These are phyloP conservation scores for Arabis alpina DNA, from an alignment of 345 rosid genomes.

Conservation along the genomic window DNA sequence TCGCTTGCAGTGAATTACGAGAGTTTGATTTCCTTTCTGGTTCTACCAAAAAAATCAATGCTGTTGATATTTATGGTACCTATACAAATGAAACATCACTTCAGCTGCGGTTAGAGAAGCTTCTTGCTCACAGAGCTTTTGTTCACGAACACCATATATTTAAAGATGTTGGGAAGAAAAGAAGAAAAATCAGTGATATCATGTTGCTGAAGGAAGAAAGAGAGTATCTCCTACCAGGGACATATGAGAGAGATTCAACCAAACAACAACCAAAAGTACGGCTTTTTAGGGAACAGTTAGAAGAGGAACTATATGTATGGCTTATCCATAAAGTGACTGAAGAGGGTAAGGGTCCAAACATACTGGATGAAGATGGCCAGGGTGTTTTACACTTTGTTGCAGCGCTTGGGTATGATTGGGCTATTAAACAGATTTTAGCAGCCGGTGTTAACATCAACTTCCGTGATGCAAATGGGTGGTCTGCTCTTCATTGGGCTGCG, in stretches of 20 bases:
- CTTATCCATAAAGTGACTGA: conserved; percentile 72
- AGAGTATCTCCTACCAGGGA: conserved; percentile 48
- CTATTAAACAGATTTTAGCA: conserved; percentile 64
- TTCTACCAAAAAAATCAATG: conserved; percentile 50
- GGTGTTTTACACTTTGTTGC: conserved; percentile 81
- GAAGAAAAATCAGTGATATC: conserved; percentile 52
- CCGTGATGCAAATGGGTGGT: conserved; percentile 94
- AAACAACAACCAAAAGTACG: conserved; percentile 45
- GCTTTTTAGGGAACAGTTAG: conserved; percentile 55
- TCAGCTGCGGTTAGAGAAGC: conserved; percentile 56
- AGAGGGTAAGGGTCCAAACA: conserved; percentile 76
- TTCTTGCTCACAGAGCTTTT: conserved; percentile 53
- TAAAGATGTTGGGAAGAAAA: conserved; percentile 59
- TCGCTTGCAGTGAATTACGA: conserved; percentile 91
- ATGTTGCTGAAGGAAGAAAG: conserved; percentile 77
- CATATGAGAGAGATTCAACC: conserved; percentile 40
- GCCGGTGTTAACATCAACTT: conserved; percentile 86
- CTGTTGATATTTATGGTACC: conserved; percentile 48
- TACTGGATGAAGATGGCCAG: conserved; percentile 74
- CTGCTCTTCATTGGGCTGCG: conserved; percentile 99
- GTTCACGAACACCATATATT: conserved; percentile 37
- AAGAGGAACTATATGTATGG: conserved; percentile 75
- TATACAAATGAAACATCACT: conserved; percentile 52
- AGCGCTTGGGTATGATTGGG: conserved; percentile 94
- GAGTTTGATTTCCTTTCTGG: conserved; percentile 78